Base-by-base conservation (phyloP, 202 grass and related monocot species). In the Schoenoplectus triqueter region DNA sequence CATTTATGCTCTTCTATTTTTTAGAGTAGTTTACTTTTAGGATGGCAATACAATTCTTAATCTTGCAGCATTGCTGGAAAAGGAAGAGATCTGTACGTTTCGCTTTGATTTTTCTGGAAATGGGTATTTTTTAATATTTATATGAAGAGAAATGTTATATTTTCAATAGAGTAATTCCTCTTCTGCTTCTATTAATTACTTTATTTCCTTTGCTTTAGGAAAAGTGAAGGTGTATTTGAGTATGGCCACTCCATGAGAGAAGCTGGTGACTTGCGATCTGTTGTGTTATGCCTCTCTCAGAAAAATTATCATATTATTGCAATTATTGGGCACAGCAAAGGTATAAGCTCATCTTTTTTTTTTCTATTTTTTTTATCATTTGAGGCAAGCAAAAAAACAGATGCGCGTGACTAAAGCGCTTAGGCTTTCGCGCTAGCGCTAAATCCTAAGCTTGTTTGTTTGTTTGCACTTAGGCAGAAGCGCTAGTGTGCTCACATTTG, bases 31-130 rank as follows among this genome's bases (percentile, higher is more conserved):
- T 57, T 78, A 9, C 74, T 78, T 90, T 55, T 90, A 98, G 95
- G 87, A 89, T 51, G 70, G 81, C 72, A 22, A 87, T 71, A 45
- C 87, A 71, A 84, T 95, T 62, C 47, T 90, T 83, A 91, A 93
- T 85, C 88, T 98, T 19, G 80, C 79, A 3, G 66, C 18, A 64
- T 88, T 89, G 62, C 70, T 98, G 68, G 85, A 85, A 62, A 95
- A 86, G 41, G 19, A 90, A 86, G 84, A 86, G 57, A 80, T 92
- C 71, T 88, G 89, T 56, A 64, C 87, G 41, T 94, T 95, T 52
- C 67, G 85, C 55, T 98, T 98, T 82, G 91, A 98, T 91, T 98
- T 98, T 88, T 88, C 92, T 87, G 95, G 95, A 92, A 98, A 98
- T 64, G 95, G 95, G 92, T 95, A 92, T 14, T 86, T 86, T 75